Base-by-base conservation (phyloP, 2,329 filamentous ascomycete genomes). In the Fulvia fulva region DNA sequence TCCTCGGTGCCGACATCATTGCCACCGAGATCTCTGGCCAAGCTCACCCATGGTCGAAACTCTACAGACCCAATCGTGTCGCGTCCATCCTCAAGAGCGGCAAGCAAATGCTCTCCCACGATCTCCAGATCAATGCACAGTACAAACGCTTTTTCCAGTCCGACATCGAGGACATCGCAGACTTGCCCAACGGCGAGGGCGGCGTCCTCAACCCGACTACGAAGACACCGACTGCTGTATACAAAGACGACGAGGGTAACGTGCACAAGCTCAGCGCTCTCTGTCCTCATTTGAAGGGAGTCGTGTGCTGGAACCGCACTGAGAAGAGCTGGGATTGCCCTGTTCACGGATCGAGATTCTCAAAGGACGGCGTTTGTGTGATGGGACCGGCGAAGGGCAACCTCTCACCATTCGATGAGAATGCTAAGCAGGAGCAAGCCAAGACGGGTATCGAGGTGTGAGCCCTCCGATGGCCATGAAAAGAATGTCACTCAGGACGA, bases 251-350 rank as follows among this genome's bases (percentile, higher is more conserved):
- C 5, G 68, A 78, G 0, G 81, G 81, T 0, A 74, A 80, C 26
- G 73, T 82, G 1, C 75, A 75, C 30, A 77, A 76, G 63, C 79
- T 81, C 67, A 82, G 77, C 46, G 82, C 81, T 0, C 56, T 85
- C 0, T 85, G 82, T 62, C 81, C 83, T 5, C 81, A 85, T 63
- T 60, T 84, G 69, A 77, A 81, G 57, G 82, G 80, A 0, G 78
- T 84, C 0, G 76, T 84, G 0, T 81, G 80, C 67, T 85, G 82
- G 81, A 85, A 85, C 59, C 62, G 70, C 5, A 71, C 72, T 0
- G 80, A 83, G 69, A 81, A 80, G 71, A 79, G 75, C 52, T 83
- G 77, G 71, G 82, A 84, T 67, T 84, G 81, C 62, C 81, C 82
- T 0, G 70, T 78, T 4, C 76, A 78, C 67, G 76, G 76, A 0